These are phyloP conservation scores for Tolypocladium amazonense DNA, from an alignment of 2,329 filamentous ascomycete species.

Conservation along the genomic window DNA sequence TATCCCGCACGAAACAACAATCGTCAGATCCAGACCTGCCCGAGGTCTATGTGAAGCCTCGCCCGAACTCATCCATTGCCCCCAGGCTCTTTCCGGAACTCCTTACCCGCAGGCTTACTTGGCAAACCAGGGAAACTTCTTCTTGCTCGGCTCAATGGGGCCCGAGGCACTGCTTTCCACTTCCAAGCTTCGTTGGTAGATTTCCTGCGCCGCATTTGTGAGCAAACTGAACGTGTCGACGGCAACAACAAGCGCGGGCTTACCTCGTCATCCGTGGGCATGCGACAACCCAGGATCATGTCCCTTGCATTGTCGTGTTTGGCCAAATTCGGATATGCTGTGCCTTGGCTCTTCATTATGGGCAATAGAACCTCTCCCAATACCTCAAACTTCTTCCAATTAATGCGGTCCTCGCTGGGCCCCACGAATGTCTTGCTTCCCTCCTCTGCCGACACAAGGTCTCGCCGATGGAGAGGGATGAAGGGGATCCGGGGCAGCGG, in stretches of 20 bases:
- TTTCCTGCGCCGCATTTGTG: conserved; percentile 34
- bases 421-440: conserved; percentile 86
- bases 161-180: conserved; percentile 41
- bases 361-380: conserved; percentile 85
- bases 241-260: conserved; percentile 20
- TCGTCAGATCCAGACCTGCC: conserved; percentile 1
- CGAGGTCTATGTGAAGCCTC: conserved; percentile 1
- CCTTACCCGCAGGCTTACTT: conserved; percentile 26
- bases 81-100: conserved; percentile 11
- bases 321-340: conserved; percentile 63
- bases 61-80: conserved; percentile 2
- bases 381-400: conserved; percentile 98
- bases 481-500: conserved; percentile 85
- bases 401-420: conserved; percentile 62
- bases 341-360: conserved; percentile 84
- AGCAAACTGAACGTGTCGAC: not conserved
- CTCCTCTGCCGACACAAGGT: conserved; percentile 85
- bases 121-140: conserved; percentile 58
- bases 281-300: conserved; percentile 70
- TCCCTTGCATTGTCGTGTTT: conserved; percentile 62
- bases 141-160: conserved; percentile 40
- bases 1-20: not conserved
- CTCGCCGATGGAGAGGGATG: conserved; percentile 77
- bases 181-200: conserved; percentile 51
- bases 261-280: conserved; percentile 82